Conservation (phyloP, 768 basidiomycete genomes). For the Suillus subaureus region DNA sequence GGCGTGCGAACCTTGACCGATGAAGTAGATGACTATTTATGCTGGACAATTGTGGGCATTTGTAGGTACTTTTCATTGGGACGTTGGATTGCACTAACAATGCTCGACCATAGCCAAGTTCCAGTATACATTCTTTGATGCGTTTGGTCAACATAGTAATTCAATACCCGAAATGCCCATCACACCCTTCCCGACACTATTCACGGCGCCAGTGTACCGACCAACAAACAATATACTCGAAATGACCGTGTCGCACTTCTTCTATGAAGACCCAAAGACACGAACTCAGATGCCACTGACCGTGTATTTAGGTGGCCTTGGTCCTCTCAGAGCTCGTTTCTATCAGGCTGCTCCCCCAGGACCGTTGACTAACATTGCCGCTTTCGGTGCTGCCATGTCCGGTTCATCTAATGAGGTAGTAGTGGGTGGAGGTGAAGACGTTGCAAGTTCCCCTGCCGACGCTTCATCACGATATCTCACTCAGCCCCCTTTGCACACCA, state of each 20-base stretch:
- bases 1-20: conserved; percentile 76
- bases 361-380: conserved; percentile 62
- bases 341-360: conserved; percentile 76
- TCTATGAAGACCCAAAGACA: conserved; percentile 73
- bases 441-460: conserved; percentile 19
- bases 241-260: conserved; percentile 86
- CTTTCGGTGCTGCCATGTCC: conserved; percentile 54
- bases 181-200: conserved; percentile 87
- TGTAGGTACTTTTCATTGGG: conserved; percentile 54
- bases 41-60: conserved; percentile 96
- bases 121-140: conserved; percentile 93
- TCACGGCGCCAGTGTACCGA: conserved; percentile 77
- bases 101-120: conserved; percentile 68
- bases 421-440: conserved; percentile 23
- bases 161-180: conserved; percentile 78
- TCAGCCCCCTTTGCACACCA: conserved; percentile 64
- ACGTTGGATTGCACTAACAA: conserved; percentile 20
- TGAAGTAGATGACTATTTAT: conserved; percentile 92
- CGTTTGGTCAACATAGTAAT: conserved; percentile 72
- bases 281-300: conserved; percentile 71
- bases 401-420: conserved; percentile 38
- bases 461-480: conserved; percentile 51
- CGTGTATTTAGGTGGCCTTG: conserved; percentile 88
- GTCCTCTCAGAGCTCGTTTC: conserved; percentile 77
- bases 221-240: conserved; percentile 75